Evolutionary conservation across 805 yeast genomes (phyloP), one percentile per base, ranked within the genome.

Genomic region (Debaryomyces prosopidis): DNA sequence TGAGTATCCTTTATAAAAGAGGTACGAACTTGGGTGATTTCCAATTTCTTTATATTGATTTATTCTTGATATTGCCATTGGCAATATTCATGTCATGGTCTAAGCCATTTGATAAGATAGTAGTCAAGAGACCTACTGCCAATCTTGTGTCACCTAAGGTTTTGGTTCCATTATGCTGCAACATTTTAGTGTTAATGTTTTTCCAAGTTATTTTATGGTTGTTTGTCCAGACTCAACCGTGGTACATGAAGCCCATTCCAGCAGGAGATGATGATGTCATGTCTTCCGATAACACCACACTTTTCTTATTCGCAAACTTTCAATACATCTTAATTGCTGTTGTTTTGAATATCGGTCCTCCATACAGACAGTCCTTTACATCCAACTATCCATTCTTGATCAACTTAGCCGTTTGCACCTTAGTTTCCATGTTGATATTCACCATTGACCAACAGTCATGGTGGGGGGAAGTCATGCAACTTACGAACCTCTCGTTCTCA

Each of bases 41-140:
- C 70, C 99, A 94, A 68, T 94, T 92, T 60, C 71, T 94, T 53
- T 90, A 91, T 80, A 94, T 94, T 62, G 99, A 94, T 68, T 65
- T 94, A 63, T 82, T 88, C 50, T 71, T 94, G 62, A 94, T 94
- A 55, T 78, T 94, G 45, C 99, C 99, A 9, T 80, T 94, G 59
- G 99, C 99, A 0, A 83, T 94, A 5, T 90, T 91, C 68, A 87
- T 94, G 99, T 91, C 97, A 4, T 94, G 99, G 98, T 85, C 97
- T 1, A 81, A 83, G 55, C 96, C 99, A 0, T 84, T 73, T 58
- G 68, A 68, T 1, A 56, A 49, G 17, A 69, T 94, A 26, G 80
- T 80, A 10, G 65, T 70, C 31, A 91, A 90, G 59, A 77, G 96
- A 41, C 99, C 99, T 5, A 88, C 96, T 0, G 97, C 99, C 0